Evolutionary conservation across 352 stramenopile genomes (phyloP).

Genomic region (Thalassiosira sp.): DNA sequence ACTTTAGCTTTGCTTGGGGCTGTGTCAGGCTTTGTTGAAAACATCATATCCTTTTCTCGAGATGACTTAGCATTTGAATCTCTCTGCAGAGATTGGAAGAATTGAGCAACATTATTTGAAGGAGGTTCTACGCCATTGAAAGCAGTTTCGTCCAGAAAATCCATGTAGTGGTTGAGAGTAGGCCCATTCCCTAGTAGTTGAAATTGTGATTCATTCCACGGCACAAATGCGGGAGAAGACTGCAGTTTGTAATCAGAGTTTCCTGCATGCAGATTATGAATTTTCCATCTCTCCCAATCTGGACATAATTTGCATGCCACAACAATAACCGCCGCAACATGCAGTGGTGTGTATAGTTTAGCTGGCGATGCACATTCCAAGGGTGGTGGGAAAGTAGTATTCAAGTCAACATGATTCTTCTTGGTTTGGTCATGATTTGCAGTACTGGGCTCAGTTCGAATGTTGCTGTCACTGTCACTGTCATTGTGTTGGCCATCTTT

Average conservation of each 20-base stretch:
- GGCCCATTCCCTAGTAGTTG: constrained; percentile 47
- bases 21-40: neutral
- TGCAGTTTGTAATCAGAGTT: constrained; percentile 1
- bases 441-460: constrained; percentile 4
- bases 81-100: constrained; percentile 48
- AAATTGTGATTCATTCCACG: constrained; percentile 61
- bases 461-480: constrained; percentile 7
- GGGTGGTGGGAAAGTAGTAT: constrained; percentile 24
- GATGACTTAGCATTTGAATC: constrained; percentile 4
- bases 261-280: constrained; percentile 29
- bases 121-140: constrained; percentile 20
- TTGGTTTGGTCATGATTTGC: constrained; percentile 3
- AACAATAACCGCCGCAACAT: constrained; percentile 62
- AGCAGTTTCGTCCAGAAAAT: constrained; percentile 61
- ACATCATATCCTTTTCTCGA: constrained; percentile 1
- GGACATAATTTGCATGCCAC: constrained; percentile 66
- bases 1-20: constrained; percentile 12
- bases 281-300: constrained; percentile 59
- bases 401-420: neutral
- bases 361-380: constrained; percentile 38
- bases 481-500: constrained; percentile 9
- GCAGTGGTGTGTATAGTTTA: constrained; percentile 44
- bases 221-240: constrained; percentile 30
- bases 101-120: constrained; percentile 21
- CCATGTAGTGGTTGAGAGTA: constrained; percentile 53